phyloP scores from a whole-genome alignment of 371 early-diverging fungal genomes.

The Choanephora cucurbitarum region DNA sequence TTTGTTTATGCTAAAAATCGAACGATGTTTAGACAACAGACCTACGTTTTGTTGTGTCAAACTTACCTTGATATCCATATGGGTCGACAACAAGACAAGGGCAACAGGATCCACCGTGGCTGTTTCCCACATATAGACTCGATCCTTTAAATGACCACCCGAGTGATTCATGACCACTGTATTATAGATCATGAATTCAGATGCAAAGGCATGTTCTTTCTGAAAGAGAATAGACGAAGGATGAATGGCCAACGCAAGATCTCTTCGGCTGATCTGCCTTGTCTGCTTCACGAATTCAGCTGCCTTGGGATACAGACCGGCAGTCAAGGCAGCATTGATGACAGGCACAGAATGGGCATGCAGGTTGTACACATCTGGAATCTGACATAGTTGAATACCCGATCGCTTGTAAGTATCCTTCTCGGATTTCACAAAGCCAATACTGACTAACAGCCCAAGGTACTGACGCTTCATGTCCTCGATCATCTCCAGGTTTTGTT shows the following conservation, averaged over 20 bases:
- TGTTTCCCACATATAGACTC: slow-evolving; percentile 61
- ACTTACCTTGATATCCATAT: slow-evolving; percentile 57
- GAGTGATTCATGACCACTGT: slow-evolving; percentile 54
- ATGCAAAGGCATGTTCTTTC: slow-evolving; percentile 26
- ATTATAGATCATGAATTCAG: slow-evolving; percentile 58
- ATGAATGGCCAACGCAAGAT: slow-evolving; percentile 51
- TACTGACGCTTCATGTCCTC: slow-evolving; percentile 85
- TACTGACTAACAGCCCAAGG: slow-evolving; percentile 67
- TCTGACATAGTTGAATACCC: slow-evolving; percentile 36
- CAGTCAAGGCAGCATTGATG: slow-evolving; percentile 66
- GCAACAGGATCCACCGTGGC: slow-evolving; percentile 50
- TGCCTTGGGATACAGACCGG: slow-evolving; percentile 69
- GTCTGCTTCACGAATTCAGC: slow-evolving; percentile 38
- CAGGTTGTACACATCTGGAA: slow-evolving; percentile 50
- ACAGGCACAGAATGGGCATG: slow-evolving; percentile 50
- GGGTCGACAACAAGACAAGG: slow-evolving; percentile 57
- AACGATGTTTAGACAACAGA: no score
- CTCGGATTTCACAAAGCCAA: slow-evolving; percentile 66
- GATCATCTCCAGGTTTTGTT: slow-evolving; percentile 67
- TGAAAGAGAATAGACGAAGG: slow-evolving; percentile 59
- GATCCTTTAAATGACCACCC: slow-evolving; percentile 19
- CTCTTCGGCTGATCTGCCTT: slow-evolving; percentile 17
- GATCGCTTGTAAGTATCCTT: slow-evolving; percentile 19
- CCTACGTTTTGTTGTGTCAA: not conserved
- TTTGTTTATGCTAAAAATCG: slow-evolving; percentile 54